phyloP scores from a whole-genome alignment of 2,329 filamentous ascomycete genomes.

The Bisporella sp. region DNA sequence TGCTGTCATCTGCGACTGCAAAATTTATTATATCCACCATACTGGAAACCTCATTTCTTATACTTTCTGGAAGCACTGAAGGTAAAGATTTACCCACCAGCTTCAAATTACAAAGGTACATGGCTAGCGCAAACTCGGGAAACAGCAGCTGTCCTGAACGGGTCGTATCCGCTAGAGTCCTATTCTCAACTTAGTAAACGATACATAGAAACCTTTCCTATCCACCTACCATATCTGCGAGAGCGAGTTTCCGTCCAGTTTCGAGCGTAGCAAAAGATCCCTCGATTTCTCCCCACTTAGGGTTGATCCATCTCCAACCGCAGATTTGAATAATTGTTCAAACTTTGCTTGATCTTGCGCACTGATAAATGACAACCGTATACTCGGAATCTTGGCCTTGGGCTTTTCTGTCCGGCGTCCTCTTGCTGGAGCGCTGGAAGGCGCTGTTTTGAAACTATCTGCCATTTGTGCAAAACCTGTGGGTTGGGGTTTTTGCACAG shows the following conservation, averaged over 20 bases:
- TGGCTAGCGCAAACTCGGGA: constrained; percentile 92
- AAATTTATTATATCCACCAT: constrained; percentile 99
- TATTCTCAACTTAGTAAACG: constrained; percentile 28
- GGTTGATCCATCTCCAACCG: constrained; percentile 75
- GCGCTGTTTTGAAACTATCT: constrained; percentile 53
- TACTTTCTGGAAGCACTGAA: constrained; percentile 65
- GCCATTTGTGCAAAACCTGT: constrained; percentile 63
- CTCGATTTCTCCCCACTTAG: constrained; percentile 90
- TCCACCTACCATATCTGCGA: constrained; percentile 81
- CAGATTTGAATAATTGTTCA: constrained; percentile 94
- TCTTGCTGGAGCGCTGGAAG: constrained; percentile 33
- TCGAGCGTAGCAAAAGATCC: constrained; percentile 82
- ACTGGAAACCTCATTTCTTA: constrained; percentile 95
- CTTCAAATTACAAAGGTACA: constrained; percentile 96
- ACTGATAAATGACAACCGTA: constrained; percentile 92
- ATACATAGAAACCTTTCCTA: background rate
- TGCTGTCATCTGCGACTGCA: constrained; percentile 69
- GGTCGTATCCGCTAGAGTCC: constrained; percentile 90
- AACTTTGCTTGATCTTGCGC: constrained; percentile 94
- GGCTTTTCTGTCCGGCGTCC: constrained; percentile 43
- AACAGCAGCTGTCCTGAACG: constrained; percentile 95
- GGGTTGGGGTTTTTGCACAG: constrained; percentile 57
- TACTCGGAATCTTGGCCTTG: constrained; percentile 82
- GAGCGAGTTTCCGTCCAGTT: constrained; percentile 77
- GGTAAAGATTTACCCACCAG: constrained; percentile 82